phyloP scores from a whole-genome alignment of 2,329 filamentous ascomycete species.

The Alternaria rosae region DNA sequence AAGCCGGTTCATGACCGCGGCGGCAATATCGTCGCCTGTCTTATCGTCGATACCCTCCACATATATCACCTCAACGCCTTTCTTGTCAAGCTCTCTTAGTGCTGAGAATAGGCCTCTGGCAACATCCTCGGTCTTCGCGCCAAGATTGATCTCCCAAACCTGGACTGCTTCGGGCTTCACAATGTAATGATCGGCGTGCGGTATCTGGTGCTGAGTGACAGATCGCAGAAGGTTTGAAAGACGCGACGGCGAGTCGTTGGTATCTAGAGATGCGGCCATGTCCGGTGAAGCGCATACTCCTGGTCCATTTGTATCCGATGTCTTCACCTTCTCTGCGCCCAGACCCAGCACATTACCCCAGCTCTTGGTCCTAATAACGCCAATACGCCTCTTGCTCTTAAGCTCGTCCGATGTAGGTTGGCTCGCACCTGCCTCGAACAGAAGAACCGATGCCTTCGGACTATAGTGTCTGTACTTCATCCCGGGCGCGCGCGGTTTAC shows the following conservation, averaged over 20 bases:
- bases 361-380: slow-evolving; percentile 48
- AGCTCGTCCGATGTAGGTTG: slow-evolving; percentile 41
- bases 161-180: slow-evolving; percentile 22
- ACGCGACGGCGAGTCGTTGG: slow-evolving; percentile 2
- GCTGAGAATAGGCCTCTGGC: slow-evolving; percentile 89
- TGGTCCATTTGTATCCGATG: slow-evolving; percentile 7
- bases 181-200: slow-evolving; percentile 33
- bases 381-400: slow-evolving; percentile 43
- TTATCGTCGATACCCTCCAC: slow-evolving; percentile 84
- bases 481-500: slow-evolving; percentile 80
- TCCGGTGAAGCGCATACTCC: slow-evolving; percentile 18
- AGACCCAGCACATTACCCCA: slow-evolving; percentile 36
- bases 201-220: slow-evolving; percentile 44
- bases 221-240: slow-evolving; percentile 46
- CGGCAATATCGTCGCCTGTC: slow-evolving; percentile 76
- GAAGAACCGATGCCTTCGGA: slow-evolving; percentile 82
- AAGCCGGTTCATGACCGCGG: slow-evolving; percentile 65
- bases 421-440: slow-evolving; percentile 71
- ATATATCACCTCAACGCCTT: slow-evolving; percentile 81
- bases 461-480: slow-evolving; percentile 99
- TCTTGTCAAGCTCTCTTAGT: slow-evolving; percentile 81
- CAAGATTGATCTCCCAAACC: slow-evolving; percentile 75
- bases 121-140: slow-evolving; percentile 73
- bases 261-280: neutral
- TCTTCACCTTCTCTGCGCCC: neutral